Evolutionary conservation across 805 yeast genomes (phyloP), one percentile per base, ranked within the genome.

Genomic region (Wickerhamiella occidentalis): DNA sequence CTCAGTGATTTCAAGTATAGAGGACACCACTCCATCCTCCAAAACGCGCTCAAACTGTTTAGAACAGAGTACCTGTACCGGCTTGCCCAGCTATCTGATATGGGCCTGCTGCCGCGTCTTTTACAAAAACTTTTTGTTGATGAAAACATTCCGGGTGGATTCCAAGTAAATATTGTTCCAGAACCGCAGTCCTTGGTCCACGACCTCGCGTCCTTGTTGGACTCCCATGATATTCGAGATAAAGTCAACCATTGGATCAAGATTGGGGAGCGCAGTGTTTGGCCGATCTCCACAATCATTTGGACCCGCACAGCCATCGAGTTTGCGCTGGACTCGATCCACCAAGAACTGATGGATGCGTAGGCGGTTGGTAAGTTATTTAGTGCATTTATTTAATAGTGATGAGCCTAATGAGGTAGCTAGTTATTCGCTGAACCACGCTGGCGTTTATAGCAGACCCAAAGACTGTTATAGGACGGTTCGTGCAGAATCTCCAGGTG

Each of bases 241-340:
- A 87, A 85, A 62, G 81, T 87, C 19, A 82, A 86, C 4, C 85
- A 86, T 61, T 90, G 96, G 94, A 78, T 87, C 12, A 68, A 75
- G 47, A 85, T 88, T 28, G 98, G 98, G 4, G 96, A 90, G 63
- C 71, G 82, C 54, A 82, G 95, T 40, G 86, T 87, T 1, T 92
- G 97, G 97, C 94, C 95, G 1, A 75, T 85, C 47, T 71, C 85
- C 53, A 85, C 95, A 0, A 68, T 87, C 33, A 70, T 92, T 26
- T 80, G 87, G 78, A 82, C 95, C 1, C 70, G 98, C 43, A 85
- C 96, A 58, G 79, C 88, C 1, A 82, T 90, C 48, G 98, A 90
- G 68, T 85, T 82, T 65, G 82, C 87, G 22, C 69, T 90, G 49
- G 95, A 88, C 62, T 85, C 82, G 62, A 74, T 77, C 58, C 84